Evolutionary conservation across 2,329 filamentous ascomycete species (phyloP), one percentile per base, ranked within the genome.

Genomic region (Colletotrichum lupini): DNA sequence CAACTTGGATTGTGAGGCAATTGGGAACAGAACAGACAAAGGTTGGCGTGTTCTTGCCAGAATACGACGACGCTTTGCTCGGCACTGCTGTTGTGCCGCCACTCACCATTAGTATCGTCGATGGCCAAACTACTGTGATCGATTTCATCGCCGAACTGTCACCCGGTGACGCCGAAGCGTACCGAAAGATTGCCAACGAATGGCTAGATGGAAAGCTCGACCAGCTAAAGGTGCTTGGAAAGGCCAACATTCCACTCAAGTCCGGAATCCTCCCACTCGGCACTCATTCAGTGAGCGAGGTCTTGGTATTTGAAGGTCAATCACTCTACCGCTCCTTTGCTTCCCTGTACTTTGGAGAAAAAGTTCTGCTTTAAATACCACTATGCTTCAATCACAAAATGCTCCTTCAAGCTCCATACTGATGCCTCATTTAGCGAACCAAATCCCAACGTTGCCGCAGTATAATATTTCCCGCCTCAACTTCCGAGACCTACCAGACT

Each of bases 391-490:
- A 59, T 78, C 75, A 61, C 56, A 28, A 30, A 16, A 28, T 37
- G n/a, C n/a, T 32, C 2, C 42, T 28, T 55, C 16, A 52, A 58
- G 55, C 55, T 49, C 57, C n/a, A 37, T 26, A 71, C 74, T 75
- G 71, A 75, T 74, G 35, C 63, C 78, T 82, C 76, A 79, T 82
- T 80, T 82, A 93, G 91, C 89, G 80, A 87, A 87, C 77, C 85
- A 95, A 77, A 88, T 98, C 76, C 96, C 96, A 69, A 83, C 88
- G 61, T 87, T 98, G 68, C 97, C 97, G 56, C 86, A 91, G 68
- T 95, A 97, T 85, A 93, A 95, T 78, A 93, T 99, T 78, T 92
- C 92, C 53, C 92, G 90, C 77, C 87, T 98, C 76, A 92, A 94
- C 77, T 91, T 98, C 77, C 89, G 92, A 77, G 95, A 99, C 81